A percentile compares a stretch with the other conserved stretches of the same genome.
phyloP scores from a whole-genome alignment of 257 asterid species.

The Solanum piurae region DNA sequence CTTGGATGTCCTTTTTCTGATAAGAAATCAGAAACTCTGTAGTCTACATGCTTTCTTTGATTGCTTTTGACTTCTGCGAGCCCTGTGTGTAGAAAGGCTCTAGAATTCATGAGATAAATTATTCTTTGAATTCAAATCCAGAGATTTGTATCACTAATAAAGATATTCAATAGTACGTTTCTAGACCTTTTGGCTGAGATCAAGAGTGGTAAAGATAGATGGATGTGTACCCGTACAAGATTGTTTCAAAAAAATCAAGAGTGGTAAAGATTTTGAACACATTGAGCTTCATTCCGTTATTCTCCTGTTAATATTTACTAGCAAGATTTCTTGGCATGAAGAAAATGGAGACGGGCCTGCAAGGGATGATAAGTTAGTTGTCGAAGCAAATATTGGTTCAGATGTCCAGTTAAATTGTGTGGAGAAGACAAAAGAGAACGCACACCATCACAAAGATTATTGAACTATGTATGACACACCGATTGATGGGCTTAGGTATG shows the following conservation, averaged over 20 bases:
- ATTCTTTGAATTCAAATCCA: background rate
- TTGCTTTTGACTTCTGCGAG: background rate
- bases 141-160: background rate
- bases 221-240: background rate
- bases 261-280: background rate
- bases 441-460: background rate
- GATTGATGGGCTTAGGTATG: background rate
- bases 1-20: background rate
- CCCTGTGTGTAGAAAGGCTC: background rate
- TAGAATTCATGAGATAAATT: background rate
- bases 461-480: background rate
- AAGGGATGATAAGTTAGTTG: background rate
- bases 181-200: background rate
- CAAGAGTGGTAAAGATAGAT: background rate
- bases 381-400: background rate
- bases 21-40: background rate
- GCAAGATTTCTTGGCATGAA: background rate
- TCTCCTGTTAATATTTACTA: background rate
- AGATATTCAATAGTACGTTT: background rate
- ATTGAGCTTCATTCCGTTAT: background rate
- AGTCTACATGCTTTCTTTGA: background rate
- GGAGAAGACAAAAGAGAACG: background rate
- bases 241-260: background rate
- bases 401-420: background rate
- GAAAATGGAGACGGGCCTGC: background rate